A percentile compares a stretch with the other conserved stretches of the same genome.
Conservation (phyloP, 2,329 filamentous ascomycete genomes). For the Graphiopsis chlorocephala region DNA sequence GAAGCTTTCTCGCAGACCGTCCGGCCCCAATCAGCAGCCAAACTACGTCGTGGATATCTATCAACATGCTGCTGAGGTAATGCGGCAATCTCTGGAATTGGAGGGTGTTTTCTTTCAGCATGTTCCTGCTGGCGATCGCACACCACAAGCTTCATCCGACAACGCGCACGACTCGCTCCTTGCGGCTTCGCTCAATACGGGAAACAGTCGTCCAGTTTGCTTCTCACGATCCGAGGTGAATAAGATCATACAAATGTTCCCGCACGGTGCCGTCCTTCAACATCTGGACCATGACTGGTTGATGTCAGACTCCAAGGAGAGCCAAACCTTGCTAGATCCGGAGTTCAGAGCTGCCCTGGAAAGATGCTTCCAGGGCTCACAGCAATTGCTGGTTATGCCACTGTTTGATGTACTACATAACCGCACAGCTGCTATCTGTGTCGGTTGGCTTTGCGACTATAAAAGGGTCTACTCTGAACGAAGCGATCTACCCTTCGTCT, state of each 20-base stretch:
- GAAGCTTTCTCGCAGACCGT: not conserved
- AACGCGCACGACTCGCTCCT: not conserved
- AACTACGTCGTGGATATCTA: not conserved
- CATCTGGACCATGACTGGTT: not conserved
- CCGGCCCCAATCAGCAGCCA: not conserved
- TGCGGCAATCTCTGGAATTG: not conserved
- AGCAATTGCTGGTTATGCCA: constrained; percentile 14
- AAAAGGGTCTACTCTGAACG: not conserved
- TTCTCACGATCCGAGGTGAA: not conserved
- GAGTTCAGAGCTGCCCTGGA: not conserved
- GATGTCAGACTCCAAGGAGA: not conserved
- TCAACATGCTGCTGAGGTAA: not conserved
- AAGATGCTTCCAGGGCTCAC: not conserved
- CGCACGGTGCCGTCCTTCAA: not conserved
- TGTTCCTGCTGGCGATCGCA: not conserved
- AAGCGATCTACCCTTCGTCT: not conserved
- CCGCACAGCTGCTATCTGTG: not conserved
- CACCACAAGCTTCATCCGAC: not conserved
- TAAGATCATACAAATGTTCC: not conserved
- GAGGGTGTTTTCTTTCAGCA: not conserved
- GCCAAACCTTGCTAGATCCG: not conserved
- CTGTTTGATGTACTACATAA: constrained; percentile 5
- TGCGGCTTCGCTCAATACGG: not conserved
- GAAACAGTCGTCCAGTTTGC: not conserved
- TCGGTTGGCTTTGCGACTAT: not conserved